Base-by-base conservation (phyloP, 1,139 yeast genomes). In the Hemisphaericaspora subhashii region DNA sequence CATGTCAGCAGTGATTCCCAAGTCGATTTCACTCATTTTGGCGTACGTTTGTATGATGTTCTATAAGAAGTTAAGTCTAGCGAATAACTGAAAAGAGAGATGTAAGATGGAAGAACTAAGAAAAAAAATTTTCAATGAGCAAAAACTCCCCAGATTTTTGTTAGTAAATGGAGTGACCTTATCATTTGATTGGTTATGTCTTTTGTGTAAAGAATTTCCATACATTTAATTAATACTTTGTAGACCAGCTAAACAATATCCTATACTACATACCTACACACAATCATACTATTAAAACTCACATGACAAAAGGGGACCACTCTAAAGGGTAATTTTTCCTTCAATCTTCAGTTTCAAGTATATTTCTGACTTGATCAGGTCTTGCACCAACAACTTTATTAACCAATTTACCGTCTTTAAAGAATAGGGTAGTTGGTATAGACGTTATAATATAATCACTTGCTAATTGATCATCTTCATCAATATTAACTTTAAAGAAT, bases 1-100 rank as follows among this genome's bases (percentile, higher is more conserved):
- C 78, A 88, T 83, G 59, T 92, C 99, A 16, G 96, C 97, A 10
- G 97, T 87, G 40, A 79, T 66, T 5, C 96, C 97, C 31, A 90
- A 69, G 42, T 82, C 76, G 34, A 81, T 69, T 50, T 70, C 72
- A 35, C 45, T 35, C 46, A 43, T 45, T 20, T 6, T 37, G 28
- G 18, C 13, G 17, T n/a, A n/a, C n/a, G n/a, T n/a, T n/a, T n/a
- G n/a, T n/a, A n/a, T n/a, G n/a, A n/a, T n/a, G n/a, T 20, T 20
- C 23, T 20, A 9, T 6, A 20, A 9, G 6, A 20, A 20, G 23
- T 20, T 9, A 20, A 20, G 23, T n/a, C n/a, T n/a, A n/a, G n/a
- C n/a, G n/a, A n/a, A n/a, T n/a, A n/a, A n/a, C n/a, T 6, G 9
- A 20, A 9, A 20, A 20, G 9, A 20, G 23, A 9, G 23, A 20